phyloP scores from a whole-genome alignment of 192 early-diverging fungal genomes.

The Coemansia asiatica region DNA sequence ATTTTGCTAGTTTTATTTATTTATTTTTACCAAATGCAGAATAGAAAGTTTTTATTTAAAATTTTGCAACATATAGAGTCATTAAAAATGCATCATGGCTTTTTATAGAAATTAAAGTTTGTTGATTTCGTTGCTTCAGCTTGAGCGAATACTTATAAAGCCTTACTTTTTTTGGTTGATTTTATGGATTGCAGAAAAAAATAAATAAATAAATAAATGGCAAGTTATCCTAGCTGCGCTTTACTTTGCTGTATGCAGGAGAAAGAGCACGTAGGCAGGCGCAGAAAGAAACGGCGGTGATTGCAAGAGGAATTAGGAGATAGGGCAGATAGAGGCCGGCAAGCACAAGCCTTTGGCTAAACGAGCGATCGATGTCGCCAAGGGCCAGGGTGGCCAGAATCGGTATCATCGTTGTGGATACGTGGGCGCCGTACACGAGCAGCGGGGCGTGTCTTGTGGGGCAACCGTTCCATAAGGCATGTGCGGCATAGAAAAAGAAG shows the following conservation, averaged over 20 bases:
- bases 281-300: conserved; percentile 46
- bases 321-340: conserved; percentile 69
- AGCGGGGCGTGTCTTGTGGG: conserved; percentile 48
- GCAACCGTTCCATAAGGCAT: conserved; percentile 55
- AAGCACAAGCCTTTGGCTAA: conserved; percentile 43
- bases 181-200: too few species aligned
- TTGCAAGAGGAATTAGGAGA: conserved; percentile 62
- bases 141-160: too few species aligned
- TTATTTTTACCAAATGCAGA: too few species aligned
- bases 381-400: conserved; percentile 58
- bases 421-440: conserved; percentile 70
- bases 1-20: too few species aligned
- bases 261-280: conserved; percentile 20
- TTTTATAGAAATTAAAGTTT: too few species aligned
- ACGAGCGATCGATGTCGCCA: conserved; percentile 50
- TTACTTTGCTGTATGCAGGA: conserved; percentile 1
- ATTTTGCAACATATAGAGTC: too few species aligned
- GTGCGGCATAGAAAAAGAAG: conserved; percentile 65
- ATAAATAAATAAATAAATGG: too few species aligned
- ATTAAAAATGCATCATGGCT: too few species aligned
- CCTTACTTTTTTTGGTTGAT: too few species aligned
- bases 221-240: conserved; percentile 1
- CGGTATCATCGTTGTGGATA: conserved; percentile 67
- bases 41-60: too few species aligned
- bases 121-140: too few species aligned